phyloP scores from a whole-genome alignment of 257 asterid species.

The Capsicum chinense region DNA sequence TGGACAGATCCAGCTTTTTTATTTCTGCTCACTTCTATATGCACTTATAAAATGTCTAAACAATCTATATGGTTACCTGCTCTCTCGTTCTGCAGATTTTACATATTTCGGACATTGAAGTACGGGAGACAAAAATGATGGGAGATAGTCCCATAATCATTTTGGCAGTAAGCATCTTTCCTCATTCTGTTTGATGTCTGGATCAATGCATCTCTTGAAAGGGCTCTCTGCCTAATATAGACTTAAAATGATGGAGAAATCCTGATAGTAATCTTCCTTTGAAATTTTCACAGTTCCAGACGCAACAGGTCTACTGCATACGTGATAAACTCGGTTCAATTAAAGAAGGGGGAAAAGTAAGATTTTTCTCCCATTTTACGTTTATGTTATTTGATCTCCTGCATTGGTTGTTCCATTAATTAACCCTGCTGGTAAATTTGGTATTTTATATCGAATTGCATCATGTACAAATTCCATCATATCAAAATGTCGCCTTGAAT shows the following conservation, averaged over 20 bases:
- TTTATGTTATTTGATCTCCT: neutral
- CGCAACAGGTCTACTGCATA: slow-evolving; percentile 88
- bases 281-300: slow-evolving; percentile 72
- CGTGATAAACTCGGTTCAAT: slow-evolving; percentile 80
- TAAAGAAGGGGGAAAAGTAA: slow-evolving; percentile 94
- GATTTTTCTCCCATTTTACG: neutral
- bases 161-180: slow-evolving; percentile 54
- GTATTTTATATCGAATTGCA: neutral
- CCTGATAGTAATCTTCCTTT: neutral
- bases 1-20: neutral
- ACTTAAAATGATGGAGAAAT: neutral
- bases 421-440: neutral
- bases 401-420: neutral
- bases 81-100: slow-evolving; percentile 65
- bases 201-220: slow-evolving; percentile 4
- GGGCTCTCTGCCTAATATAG: neutral
- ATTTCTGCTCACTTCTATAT: slow-evolving; percentile 11
- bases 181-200: neutral
- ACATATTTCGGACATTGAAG: slow-evolving; percentile 87
- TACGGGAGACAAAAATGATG: slow-evolving; percentile 94
- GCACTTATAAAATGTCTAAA: neutral
- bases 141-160: slow-evolving; percentile 92
- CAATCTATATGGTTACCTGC: neutral
- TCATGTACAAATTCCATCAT: neutral
- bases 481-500: neutral